A percentile compares a stretch with the other conserved stretches of the same genome.
Evolutionary conservation across 2,329 filamentous ascomycete genomes (phyloP).

Genomic region (Calcarisporium arbuscula): DNA sequence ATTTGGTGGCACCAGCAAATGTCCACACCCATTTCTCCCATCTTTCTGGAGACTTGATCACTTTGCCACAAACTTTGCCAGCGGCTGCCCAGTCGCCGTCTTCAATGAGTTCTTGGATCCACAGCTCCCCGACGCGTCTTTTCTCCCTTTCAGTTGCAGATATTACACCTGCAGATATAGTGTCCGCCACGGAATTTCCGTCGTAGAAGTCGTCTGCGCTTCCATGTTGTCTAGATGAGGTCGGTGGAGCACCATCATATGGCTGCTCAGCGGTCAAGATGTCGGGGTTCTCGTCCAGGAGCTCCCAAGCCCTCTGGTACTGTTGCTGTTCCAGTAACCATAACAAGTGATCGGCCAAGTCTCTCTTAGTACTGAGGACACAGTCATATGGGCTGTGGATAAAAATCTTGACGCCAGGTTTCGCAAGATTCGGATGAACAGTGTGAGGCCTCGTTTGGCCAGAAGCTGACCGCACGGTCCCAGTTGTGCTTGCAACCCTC

Average conservation of each 20-base stretch:
- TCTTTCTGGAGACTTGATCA: constrained; percentile 68
- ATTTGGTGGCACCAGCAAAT: constrained; percentile 78
- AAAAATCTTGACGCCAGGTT: constrained; percentile 67
- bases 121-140: constrained; percentile 81
- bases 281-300: constrained; percentile 84
- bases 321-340: constrained; percentile 81
- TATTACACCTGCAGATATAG: constrained; percentile 49
- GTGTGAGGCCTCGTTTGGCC: constrained; percentile 22
- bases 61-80: constrained; percentile 74
- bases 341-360: constrained; percentile 74
- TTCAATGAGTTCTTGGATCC: constrained; percentile 80
- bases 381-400: constrained; percentile 97
- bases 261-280: constrained; percentile 42
- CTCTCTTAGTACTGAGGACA: constrained; percentile 82
- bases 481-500: constrained; percentile 30
- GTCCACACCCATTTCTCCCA: constrained; percentile 97
- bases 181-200: constrained; percentile 52
- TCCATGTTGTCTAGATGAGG: constrained; percentile 32
- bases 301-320: constrained; percentile 81
- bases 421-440: constrained; percentile 48
- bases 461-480: constrained; percentile 22
- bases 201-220: constrained; percentile 65
- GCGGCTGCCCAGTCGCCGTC: constrained; percentile 70
- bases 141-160: constrained; percentile 80
- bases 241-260: constrained; percentile 32